These are phyloP conservation scores for Raphanus raphanistrum DNA, from an alignment of 345 rosid species.

Conservation along the genomic window DNA sequence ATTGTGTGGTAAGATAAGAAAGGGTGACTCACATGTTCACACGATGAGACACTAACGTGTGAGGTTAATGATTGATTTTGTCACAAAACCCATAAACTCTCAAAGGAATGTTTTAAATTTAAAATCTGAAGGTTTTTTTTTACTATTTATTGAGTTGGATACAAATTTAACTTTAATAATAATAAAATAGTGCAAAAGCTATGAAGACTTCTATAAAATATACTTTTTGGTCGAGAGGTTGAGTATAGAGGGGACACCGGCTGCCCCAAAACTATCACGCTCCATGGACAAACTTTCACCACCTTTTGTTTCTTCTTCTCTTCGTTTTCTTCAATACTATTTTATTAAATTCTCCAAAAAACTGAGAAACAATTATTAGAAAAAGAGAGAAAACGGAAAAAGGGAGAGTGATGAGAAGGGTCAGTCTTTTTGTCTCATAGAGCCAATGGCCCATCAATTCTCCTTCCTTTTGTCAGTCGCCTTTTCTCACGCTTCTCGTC, in stretches of 20 bases:
- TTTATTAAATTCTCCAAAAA: constrained; percentile 15
- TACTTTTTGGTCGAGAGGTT: constrained; percentile 41
- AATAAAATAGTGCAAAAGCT: constrained; percentile 27
- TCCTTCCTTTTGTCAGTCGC: constrained; percentile 43
- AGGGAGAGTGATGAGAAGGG: constrained; percentile 42
- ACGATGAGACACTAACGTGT: constrained; percentile 37
- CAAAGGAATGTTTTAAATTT: neutral
- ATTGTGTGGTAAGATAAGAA: constrained; percentile 37
- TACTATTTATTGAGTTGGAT: neutral
- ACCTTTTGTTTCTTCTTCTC: constrained; percentile 25
- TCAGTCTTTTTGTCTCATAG: constrained; percentile 44
- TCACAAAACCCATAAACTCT: constrained; percentile 34
- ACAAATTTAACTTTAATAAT: constrained; percentile 25
- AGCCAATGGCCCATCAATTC: constrained; percentile 45
- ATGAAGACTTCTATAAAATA: constrained; percentile 29
- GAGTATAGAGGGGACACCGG: constrained; percentile 44
- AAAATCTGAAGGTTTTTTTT: neutral
- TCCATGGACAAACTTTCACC: constrained; percentile 40
- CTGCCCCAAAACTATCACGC: constrained; percentile 43
- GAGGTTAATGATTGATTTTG: constrained; percentile 41
- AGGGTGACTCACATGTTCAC: constrained; percentile 39
- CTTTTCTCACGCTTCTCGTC: constrained; percentile 45
- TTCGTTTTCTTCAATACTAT: constrained; percentile 30
- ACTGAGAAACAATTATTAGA: neutral
- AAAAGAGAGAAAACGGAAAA: constrained; percentile 8